Evolutionary conservation across 2,329 filamentous ascomycete species (phyloP).

Genomic region (Xylariales sp.): DNA sequence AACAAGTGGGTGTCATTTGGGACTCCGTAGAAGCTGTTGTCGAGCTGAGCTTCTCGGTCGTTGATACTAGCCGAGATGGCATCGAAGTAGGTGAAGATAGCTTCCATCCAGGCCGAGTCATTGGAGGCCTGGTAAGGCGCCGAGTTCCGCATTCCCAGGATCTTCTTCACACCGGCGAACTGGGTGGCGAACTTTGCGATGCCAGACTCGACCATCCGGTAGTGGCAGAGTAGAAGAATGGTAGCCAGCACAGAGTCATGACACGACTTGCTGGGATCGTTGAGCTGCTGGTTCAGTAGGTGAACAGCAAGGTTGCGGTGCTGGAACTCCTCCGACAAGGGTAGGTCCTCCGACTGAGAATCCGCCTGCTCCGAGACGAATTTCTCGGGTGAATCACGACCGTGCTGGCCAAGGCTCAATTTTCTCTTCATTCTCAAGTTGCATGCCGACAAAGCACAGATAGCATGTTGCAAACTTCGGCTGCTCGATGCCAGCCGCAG

Average conservation of each 20-base stretch:
- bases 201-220: conserved; percentile 89
- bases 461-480: conserved; percentile 83
- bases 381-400: conserved; percentile 46
- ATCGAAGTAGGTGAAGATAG: conserved; percentile 92
- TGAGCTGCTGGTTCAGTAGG: conserved; percentile 77
- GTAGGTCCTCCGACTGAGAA: conserved; percentile 55
- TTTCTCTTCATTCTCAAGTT: conserved; percentile 82
- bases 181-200: conserved; percentile 91
- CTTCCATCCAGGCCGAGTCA: conserved; percentile 84
- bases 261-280: conserved; percentile 67
- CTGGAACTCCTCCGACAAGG: conserved; percentile 74
- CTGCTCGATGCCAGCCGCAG: conserved; percentile 72
- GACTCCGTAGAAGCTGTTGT: conserved; percentile 59
- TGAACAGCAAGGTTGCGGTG: conserved; percentile 76
- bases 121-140: conserved; percentile 49
- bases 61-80: conserved; percentile 90
- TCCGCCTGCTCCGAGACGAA: conserved; percentile 40
- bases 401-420: conserved; percentile 55
- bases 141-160: conserved; percentile 68
- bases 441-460: conserved; percentile 83
- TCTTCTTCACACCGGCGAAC: conserved; percentile 87
- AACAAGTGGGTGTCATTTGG: conserved; percentile 44
- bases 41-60: conserved; percentile 79
- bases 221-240: conserved; percentile 81
- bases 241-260: conserved; percentile 87